Base-by-base conservation (phyloP, 192 early-diverging fungal genomes). In the Podila verticillata region DNA sequence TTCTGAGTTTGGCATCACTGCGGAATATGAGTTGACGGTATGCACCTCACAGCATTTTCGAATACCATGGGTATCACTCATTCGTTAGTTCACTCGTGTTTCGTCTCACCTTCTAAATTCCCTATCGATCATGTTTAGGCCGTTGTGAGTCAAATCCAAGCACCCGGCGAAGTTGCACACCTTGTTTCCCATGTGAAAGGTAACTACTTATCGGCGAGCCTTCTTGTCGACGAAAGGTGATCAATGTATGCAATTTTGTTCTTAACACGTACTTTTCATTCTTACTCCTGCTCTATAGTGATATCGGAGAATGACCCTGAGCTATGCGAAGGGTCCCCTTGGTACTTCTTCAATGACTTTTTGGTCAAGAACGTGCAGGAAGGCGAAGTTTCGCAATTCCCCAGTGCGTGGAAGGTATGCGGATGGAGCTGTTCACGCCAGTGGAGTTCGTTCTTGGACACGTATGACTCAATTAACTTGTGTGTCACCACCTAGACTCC, bases 291-390 rank as follows among this genome's bases (percentile, higher is more conserved):
- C 17, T 44, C 39, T 54, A 2, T 70, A 78, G 75, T 79, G 7
- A 32, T 67, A 7, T 62, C 63, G 5, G 75, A 79, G 1, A 79
- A 79, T 58, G 87, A 87, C 62, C 67, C 82, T 60, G 78, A 81
- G 17, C 57, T 56, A 20, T 66, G 82, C 48, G 77, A 87, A 22
- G 57, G 48, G 36, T 66, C 65, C 0, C 81, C 89, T 32, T 99
- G 98, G 98, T 88, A 93, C 68, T 75, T 98, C 13, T 97, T 99
- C 78, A 99, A 99, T 77, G 97, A 98, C 83, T 99, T 99, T 75
- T 84, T 95, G 48, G 98, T 98, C 1, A 92, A 94, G 61, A 86
- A 87, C 6, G 88, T 95, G 3, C 75, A 86, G 20, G 87, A 88
- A n/a, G 72, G 80, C 34, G 94, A 96, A 61, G 89, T 89, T 17